These are phyloP conservation scores for Saccharomyces hybrid DNA, from an alignment of 1,139 yeast species.

Conservation along the genomic window DNA sequence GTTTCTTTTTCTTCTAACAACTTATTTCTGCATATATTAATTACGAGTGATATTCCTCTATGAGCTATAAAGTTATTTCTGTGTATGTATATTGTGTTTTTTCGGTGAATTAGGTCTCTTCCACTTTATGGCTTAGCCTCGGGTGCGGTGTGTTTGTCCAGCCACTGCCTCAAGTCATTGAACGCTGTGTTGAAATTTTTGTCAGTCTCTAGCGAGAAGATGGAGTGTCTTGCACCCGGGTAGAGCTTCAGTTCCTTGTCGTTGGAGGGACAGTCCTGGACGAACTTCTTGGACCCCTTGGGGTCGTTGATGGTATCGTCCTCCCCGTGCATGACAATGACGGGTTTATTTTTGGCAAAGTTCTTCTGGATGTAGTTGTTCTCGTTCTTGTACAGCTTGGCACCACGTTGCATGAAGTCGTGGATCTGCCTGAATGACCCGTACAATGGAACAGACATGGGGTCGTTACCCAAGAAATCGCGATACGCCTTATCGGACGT, in stretches of 20 bases:
- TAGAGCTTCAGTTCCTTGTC: slow-evolving; percentile 34
- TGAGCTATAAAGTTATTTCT: background rate
- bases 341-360: slow-evolving; percentile 40
- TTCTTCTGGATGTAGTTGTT: slow-evolving; percentile 38
- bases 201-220: slow-evolving; percentile 28
- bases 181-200: slow-evolving; percentile 17
- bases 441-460: slow-evolving; percentile 37
- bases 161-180: slow-evolving; percentile 21
- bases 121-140: background rate
- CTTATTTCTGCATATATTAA: background rate
- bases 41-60: background rate
- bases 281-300: slow-evolving; percentile 46
- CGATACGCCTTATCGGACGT: slow-evolving; percentile 49
- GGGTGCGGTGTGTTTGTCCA: slow-evolving; percentile 8
- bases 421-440: slow-evolving; percentile 48
- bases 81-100: background rate
- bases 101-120: background rate
- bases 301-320: slow-evolving; percentile 50
- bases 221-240: slow-evolving; percentile 34
- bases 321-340: slow-evolving; percentile 50
- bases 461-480: slow-evolving; percentile 41
- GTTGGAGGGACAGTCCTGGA: slow-evolving; percentile 26
- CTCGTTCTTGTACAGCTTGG: slow-evolving; percentile 18
- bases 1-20: background rate
- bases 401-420: slow-evolving; percentile 49